Conservation (phyloP, 495 filamentous ascomycete genomes). For the Wilcoxina mikolae region DNA sequence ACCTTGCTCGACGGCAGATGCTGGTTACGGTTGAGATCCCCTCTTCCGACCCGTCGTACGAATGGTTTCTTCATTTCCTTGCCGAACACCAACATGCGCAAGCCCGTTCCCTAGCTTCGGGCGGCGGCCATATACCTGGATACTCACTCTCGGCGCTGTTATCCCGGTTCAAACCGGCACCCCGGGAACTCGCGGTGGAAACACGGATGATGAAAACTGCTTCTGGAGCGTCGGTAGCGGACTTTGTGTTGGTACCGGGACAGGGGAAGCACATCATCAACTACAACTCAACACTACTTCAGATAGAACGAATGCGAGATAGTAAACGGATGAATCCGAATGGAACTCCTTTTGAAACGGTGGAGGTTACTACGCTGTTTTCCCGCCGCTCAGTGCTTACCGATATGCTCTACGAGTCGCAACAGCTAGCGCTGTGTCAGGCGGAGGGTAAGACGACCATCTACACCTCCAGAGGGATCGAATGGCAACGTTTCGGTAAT, state of each 20-base stretch:
- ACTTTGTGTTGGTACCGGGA: conserved; percentile 79
- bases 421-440: conserved; percentile 54
- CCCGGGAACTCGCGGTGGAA: conserved; percentile 54
- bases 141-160: conserved; percentile 38
- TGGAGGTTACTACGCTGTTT: conserved; percentile 85
- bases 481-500: conserved; percentile 74
- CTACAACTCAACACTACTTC: conserved; percentile 70
- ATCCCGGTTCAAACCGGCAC: conserved; percentile 45
- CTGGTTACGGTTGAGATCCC: conserved; percentile 92
- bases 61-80: conserved; percentile 90
- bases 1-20: conserved; percentile 64
- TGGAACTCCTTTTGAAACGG: conserved; percentile 83
- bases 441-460: conserved; percentile 91
- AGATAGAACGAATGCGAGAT: conserved; percentile 70
- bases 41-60: conserved; percentile 81
- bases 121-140: conserved; percentile 16
- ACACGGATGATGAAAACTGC: conserved; percentile 45
- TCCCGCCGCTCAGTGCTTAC: conserved; percentile 72
- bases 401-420: conserved; percentile 71
- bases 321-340: conserved; percentile 53
- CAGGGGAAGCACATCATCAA: conserved; percentile 76
- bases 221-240: conserved; percentile 54
- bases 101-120: conserved; percentile 24
- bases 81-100: conserved; percentile 52
- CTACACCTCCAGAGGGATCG: conserved; percentile 65